Conservation (phyloP, 2,329 filamentous ascomycete species). For the Xylariaceae sp. region DNA sequence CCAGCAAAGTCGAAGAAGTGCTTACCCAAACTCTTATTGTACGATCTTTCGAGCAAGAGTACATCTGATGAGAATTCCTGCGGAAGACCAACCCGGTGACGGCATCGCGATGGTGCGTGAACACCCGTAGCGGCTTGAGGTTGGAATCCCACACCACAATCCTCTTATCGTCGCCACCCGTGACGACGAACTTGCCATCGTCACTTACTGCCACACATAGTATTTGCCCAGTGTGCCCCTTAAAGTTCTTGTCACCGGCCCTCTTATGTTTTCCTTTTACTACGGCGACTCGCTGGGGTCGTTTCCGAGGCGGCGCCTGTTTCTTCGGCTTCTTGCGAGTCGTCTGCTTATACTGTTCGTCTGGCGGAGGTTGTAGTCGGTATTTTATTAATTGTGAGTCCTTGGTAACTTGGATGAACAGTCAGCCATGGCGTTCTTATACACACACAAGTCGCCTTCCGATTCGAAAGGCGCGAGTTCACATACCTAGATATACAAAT, state of each 20-base stretch:
- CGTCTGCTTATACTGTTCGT: constrained; percentile 54
- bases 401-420: constrained; percentile 11
- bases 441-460: no score
- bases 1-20: background rate
- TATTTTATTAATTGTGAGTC: constrained; percentile 61
- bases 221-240: constrained; percentile 76
- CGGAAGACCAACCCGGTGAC: constrained; percentile 80
- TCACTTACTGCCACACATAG: constrained; percentile 80
- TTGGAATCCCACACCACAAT: constrained; percentile 81
- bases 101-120: constrained; percentile 86
- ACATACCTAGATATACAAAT: constrained; percentile 67
- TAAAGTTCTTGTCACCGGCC: constrained; percentile 58
- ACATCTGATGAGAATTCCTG: constrained; percentile 83
- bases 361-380: constrained; percentile 65
- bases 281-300: constrained; percentile 58
- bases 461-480: background rate
- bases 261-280: constrained; percentile 57
- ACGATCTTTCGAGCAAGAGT: constrained; percentile 83
- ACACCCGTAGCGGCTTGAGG: constrained; percentile 73
- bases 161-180: constrained; percentile 77
- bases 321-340: constrained; percentile 55
- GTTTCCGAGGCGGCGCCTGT: constrained; percentile 52
- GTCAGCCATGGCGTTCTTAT: constrained; percentile 2
- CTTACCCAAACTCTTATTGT: constrained; percentile 82
- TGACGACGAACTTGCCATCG: constrained; percentile 86